phyloP scores from a whole-genome alignment of 176 grass and related monocot genomes.

The Oryza meridionalis region DNA sequence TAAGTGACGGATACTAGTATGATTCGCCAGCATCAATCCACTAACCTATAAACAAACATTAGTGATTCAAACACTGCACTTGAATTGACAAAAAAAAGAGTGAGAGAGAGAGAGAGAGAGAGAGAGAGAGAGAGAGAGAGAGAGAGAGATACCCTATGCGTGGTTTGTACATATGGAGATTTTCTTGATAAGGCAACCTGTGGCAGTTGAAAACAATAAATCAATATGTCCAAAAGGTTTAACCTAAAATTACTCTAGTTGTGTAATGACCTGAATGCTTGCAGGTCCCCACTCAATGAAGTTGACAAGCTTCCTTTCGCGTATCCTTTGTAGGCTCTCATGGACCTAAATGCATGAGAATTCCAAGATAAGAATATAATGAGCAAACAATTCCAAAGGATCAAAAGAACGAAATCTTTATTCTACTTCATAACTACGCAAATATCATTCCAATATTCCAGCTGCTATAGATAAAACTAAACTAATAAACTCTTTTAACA shows the following conservation, averaged over 20 bases:
- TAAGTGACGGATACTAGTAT: slow-evolving; percentile 93
- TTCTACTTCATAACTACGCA: not conserved
- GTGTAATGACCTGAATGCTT: slow-evolving; percentile 80
- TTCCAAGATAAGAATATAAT: slow-evolving; percentile 1
- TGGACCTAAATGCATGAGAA: slow-evolving; percentile 65
- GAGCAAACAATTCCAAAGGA: slow-evolving; percentile 26
- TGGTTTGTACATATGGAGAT: slow-evolving; percentile 98
- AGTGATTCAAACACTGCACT: slow-evolving; percentile 13
- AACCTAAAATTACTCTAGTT: not conserved
- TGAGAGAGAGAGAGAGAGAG: not conserved
- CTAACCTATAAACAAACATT: slow-evolving; percentile 65
- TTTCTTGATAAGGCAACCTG: slow-evolving; percentile 99
- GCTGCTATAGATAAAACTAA: slow-evolving; percentile 3
- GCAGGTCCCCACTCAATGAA: slow-evolving; percentile 99
- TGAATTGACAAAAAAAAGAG: not conserved
- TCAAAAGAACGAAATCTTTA: not conserved
- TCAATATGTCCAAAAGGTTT: slow-evolving; percentile 7
- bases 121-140: not conserved
- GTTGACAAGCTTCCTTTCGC: slow-evolving; percentile 98
- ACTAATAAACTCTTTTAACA: slow-evolving; percentile 16
- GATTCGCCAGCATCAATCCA: slow-evolving; percentile 95
- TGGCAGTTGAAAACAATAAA: slow-evolving; percentile 26
- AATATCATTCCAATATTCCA: slow-evolving; percentile 13
- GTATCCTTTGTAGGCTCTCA: slow-evolving; percentile 96
- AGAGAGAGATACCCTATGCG: slow-evolving; percentile 72